Conservation (phyloP, 2,329 filamentous ascomycete species). For the Cercospora brassicicola region DNA sequence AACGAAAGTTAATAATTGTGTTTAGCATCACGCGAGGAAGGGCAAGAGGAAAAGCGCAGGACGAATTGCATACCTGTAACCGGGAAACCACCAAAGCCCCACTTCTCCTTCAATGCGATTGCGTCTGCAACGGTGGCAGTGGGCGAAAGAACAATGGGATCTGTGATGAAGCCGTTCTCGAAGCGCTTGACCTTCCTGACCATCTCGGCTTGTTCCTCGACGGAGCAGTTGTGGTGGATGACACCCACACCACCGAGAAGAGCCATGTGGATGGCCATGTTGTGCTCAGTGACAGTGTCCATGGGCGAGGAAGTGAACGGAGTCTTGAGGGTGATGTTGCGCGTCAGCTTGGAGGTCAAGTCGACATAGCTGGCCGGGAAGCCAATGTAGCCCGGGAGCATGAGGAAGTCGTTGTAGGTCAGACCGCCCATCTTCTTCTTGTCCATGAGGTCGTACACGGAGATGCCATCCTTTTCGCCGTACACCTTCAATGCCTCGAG, state of each 20-base stretch:
- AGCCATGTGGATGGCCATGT: conserved; percentile 98
- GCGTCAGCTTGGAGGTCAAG: conserved; percentile 90
- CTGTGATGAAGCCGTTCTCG: conserved; percentile 98
- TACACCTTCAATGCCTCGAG: conserved; percentile 77
- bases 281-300: conserved; percentile 99
- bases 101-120: conserved; percentile 90
- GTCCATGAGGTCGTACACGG: conserved; percentile 83
- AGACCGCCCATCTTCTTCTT: conserved; percentile 88
- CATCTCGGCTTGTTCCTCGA: conserved; percentile 97
- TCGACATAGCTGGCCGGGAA: conserved; percentile 87
- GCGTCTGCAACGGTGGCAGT: conserved; percentile 88
- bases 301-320: conserved; percentile 97
- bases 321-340: conserved; percentile 92
- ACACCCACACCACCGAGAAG: conserved; percentile 86
- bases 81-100: conserved; percentile 97
- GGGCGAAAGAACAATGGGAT: conserved; percentile 87
- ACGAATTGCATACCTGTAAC: conserved; percentile 79
- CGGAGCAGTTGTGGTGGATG: conserved; percentile 99
- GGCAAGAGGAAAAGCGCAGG: conserved; percentile 22
- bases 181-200: conserved; percentile 98
- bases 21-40: conserved; percentile 69
- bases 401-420: conserved; percentile 97
- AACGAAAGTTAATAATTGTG: conserved; percentile 98
- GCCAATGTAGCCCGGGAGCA: conserved; percentile 96
- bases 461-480: conserved; percentile 77